These are phyloP conservation scores for Wickerhamiella kurtzmanii DNA, from an alignment of 805 yeast genomes.

Conservation along the genomic window DNA sequence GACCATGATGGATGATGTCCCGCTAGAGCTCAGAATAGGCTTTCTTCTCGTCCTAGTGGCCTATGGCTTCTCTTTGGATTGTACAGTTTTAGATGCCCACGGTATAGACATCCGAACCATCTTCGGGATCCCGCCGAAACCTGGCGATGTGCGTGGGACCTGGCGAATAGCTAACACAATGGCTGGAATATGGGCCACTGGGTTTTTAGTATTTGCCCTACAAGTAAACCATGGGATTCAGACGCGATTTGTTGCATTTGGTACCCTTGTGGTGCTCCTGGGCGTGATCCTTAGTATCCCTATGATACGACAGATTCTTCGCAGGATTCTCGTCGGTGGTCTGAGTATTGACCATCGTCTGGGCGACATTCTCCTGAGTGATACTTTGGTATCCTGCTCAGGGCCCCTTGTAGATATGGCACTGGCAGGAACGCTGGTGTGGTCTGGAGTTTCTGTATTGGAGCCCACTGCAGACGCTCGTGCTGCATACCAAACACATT, in stretches of 20 bases:
- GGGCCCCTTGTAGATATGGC: constrained; percentile 62
- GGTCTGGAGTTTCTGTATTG: constrained; percentile 14
- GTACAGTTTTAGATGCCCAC: constrained; percentile 3
- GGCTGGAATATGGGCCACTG: constrained; percentile 2
- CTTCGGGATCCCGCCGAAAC: constrained; percentile 7
- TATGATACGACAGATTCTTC: constrained; percentile 32
- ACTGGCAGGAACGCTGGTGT: constrained; percentile 38
- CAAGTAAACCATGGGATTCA: neutral
- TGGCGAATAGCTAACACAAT: constrained; percentile 7
- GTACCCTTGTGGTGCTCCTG: constrained; percentile 28
- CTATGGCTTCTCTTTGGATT: constrained; percentile 7
- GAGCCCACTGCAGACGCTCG: constrained; percentile 12
- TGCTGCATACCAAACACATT: constrained; percentile 14
- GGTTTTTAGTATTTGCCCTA: constrained; percentile 2
- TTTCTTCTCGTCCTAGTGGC: constrained; percentile 10
- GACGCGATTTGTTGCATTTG: constrained; percentile 27
- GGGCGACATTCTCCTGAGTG: constrained; percentile 73
- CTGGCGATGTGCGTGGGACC: neutral
- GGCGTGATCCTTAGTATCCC: constrained; percentile 29
- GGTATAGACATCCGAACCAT: constrained; percentile 6
- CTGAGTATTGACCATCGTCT: constrained; percentile 46
- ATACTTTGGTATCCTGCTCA: constrained; percentile 70
- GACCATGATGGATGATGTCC: neutral
- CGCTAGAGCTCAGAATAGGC: constrained; percentile 15
- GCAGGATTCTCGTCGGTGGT: constrained; percentile 43